phyloP scores from a whole-genome alignment of 2,329 filamentous ascomycete species.

The Claviceps spartinae region DNA sequence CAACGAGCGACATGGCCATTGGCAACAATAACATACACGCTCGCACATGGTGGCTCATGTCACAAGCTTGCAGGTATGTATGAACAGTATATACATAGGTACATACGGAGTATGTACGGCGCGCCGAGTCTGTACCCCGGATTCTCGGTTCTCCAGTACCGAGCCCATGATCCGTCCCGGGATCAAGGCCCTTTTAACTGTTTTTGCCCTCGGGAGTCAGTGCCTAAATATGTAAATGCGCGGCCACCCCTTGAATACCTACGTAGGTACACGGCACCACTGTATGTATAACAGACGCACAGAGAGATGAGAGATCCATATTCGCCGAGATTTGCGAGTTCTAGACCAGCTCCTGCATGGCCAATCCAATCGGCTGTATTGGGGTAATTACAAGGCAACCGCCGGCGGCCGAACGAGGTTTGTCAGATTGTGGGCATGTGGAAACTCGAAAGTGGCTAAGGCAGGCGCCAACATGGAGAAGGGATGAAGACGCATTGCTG shows the following conservation, averaged over 20 bases:
- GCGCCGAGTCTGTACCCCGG: slow-evolving; percentile 2
- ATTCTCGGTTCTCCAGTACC: slow-evolving; percentile 1
- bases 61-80: background rate
- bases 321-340: background rate
- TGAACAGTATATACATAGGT: background rate
- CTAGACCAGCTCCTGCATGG: background rate
- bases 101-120: no score
- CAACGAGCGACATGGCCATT: no score
- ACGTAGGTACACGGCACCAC: background rate
- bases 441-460: background rate
- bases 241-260: no score
- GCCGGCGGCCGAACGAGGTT: no score
- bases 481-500: background rate
- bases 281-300: background rate
- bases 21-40: background rate
- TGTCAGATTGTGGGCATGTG: background rate
- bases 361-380: background rate
- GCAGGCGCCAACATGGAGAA: background rate
- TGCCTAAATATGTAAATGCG: no score
- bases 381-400: background rate
- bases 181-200: background rate
- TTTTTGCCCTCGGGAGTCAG: no score
- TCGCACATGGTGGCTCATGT: background rate
- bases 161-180: background rate
- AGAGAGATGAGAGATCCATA: background rate